Base-by-base conservation (phyloP, 768 basidiomycete genomes). In the Gymnopilus junonius region DNA sequence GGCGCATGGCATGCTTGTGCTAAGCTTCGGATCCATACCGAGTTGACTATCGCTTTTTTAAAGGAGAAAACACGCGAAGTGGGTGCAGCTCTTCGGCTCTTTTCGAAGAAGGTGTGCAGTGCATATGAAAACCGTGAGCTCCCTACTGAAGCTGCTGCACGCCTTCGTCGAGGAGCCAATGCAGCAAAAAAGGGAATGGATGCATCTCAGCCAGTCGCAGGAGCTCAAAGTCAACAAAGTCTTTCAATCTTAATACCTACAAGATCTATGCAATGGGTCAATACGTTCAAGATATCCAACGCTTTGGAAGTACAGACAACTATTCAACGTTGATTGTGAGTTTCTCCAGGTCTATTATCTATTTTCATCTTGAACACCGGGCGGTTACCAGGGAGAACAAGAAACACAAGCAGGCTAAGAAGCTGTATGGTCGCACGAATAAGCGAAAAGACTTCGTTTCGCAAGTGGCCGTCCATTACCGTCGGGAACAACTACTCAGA, bases 281-380 rank as follows among this genome's bases (percentile, higher is more conserved):
- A 55, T 77, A 79, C 45, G 59, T 70, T 0, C 21, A 43, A 0
- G 45, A 55, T 0, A 79, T 82, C 8, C 21, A 29, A 0, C 0
- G 1, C 0, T 74, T 69, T 37, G 77, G 82, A 0, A 77, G 76
- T 0, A 75, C 75, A 3, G 78, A 83, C 48, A 70, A 68, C 1
- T 81, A 76, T 58, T 74, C 76, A 0, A 81, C 77, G 1, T 74
- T 79, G 29, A 45, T 70, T 8, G 80, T 82, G 46, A 55, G 69
- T 37, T n/a, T 6, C 20, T 42, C n/a, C n/a, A 42, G 17, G 15
- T 32, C 39, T 50, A n/a, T 54, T 23, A 20, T 25, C n/a, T 56
- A 15, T 27, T 43, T 40, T 37, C 20, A 5, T 6, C 12, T 31
- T 37, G n/a, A n/a, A 25, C 20, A 21, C 5, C 12, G 34, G 8